Evolutionary conservation across 257 asterid genomes (phyloP).

Genomic region (Cinchona pubescens): DNA sequence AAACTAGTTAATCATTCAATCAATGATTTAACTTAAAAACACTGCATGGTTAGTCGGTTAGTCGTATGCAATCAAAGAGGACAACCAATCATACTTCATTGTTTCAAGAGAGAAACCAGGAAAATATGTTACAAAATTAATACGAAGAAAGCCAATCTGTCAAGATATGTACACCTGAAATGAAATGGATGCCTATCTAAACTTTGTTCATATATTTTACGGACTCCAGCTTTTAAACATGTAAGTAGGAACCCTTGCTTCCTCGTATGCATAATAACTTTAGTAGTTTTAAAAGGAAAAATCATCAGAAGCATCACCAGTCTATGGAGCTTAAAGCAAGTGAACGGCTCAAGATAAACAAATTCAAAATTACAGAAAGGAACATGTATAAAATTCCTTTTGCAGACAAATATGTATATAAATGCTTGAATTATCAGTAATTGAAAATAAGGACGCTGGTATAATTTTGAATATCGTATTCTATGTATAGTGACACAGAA

Average conservation of each 20-base stretch:
- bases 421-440: not conserved
- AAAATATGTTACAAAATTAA: too few species aligned
- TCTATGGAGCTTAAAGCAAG: not conserved
- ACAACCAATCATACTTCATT: not conserved
- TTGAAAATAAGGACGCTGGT: not conserved
- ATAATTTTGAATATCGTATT: not conserved
- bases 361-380: too few species aligned
- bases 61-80: not conserved
- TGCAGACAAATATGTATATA: not conserved
- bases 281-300: not conserved
- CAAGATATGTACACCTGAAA: not conserved
- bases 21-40: too few species aligned
- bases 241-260: not conserved
- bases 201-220: not conserved
- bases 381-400: too few species aligned
- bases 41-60: too few species aligned
- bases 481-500: not conserved
- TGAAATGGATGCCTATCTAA: not conserved
- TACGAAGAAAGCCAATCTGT: not conserved
- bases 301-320: not conserved
- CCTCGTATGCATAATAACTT: not conserved
- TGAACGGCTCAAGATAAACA: too few species aligned
- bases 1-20: not conserved
- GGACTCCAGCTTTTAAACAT: not conserved
- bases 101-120: not conserved